Evolutionary conservation across 768 basidiomycete species (phyloP).

Genomic region (Hericium rajendrae): DNA sequence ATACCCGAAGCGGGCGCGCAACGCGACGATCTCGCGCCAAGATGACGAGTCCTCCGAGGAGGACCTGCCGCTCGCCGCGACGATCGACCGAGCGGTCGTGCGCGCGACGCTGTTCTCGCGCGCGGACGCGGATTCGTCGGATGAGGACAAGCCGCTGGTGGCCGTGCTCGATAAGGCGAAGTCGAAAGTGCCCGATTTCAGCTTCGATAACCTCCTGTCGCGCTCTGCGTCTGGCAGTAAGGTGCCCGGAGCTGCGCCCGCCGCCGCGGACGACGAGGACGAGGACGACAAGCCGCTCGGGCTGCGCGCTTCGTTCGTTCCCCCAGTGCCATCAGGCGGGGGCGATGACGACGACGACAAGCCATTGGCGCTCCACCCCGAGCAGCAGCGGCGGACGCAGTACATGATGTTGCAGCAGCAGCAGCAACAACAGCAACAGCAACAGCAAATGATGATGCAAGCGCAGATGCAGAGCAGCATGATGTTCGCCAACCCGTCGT

Average conservation of each 20-base stretch:
- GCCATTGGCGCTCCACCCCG: conserved; percentile 66
- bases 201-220: conserved; percentile 27
- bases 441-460: conserved; percentile 46
- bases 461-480: conserved; percentile 61
- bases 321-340: conserved; percentile 9
- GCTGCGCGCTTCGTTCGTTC: conserved; percentile 43
- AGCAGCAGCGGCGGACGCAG: conserved; percentile 69
- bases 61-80: conserved; percentile 65
- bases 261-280: conserved; percentile 3
- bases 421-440: conserved; percentile 45
- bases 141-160: conserved; percentile 67
- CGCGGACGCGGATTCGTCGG: conserved; percentile 33
- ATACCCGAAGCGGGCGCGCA: conserved; percentile 27
- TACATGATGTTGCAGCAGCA: conserved; percentile 39
- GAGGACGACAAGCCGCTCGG: conserved; percentile 53
- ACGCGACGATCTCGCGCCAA: not conserved
- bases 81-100: conserved; percentile 45
- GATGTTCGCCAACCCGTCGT: conserved; percentile 56
- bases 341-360: conserved; percentile 49
- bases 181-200: conserved; percentile 33
- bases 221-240: conserved; percentile 4
- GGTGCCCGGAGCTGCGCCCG: not conserved
- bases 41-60: conserved; percentile 61
- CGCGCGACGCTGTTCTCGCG: conserved; percentile 28
- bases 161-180: conserved; percentile 41